Evolutionary conservation across 2,329 filamentous ascomycete genomes (phyloP), one percentile per base, ranked within the genome.

Genomic region (Arthrobotrys sinensis): DNA sequence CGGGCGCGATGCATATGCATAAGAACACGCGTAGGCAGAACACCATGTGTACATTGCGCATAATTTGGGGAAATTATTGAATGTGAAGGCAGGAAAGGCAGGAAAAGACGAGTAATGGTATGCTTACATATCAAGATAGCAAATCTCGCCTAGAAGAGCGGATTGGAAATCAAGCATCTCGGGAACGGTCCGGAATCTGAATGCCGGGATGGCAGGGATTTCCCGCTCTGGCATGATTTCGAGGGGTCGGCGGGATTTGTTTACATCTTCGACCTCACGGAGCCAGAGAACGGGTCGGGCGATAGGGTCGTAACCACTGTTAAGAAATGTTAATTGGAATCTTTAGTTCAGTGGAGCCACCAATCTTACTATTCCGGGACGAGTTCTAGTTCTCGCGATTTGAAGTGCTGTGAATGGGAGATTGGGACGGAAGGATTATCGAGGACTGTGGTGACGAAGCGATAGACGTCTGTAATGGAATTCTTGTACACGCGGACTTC

Each of bases 101-200:
- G 38, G 48, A 67, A 24, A 19, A 43, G 14, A 38, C 14, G 45
- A 36, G 14, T 28, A 19, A 16, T 10, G n/a, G 2, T 14, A 3
- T n/a, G 55, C 73, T 34, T 77, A 77, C 73, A 77, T 77, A 71
- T 77, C 73, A 14, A 77, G 73, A 43, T 77, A 77, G 36, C 73
- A 77, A 40, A 77, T 63, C 24, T 77, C 73, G 7, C 65, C 66
- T 11, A 77, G 21, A 3, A 77, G 36, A 28, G 66, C 66, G 36
- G 66, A 52, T 55, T 77, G 73, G 60, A 77, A 77, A 55, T 77
- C 73, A 3, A 77, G 66, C 73, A 77, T 77, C 43, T 77, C 66
- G 16, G 73, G 73, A 14, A 77, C 50, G 6, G 16, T 32, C 7
- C 50, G 66, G 24, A 77, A 77, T 24, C 45, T 60, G n/a, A 62